Percentiles rank a stretch among this genome's conserved stretches.
phyloP scores from a whole-genome alignment of 176 grass and related monocot species.

The barley (Hordeum vulgare) region MorexV3_pseudomolecules_assembly NC_058523.1:403752275-403752774 shows the following conservation, averaged over 20 bases:
- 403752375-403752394: not conserved
- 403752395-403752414: conserved; percentile 24
- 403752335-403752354: not conserved
- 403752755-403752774: not conserved
- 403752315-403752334: not conserved
- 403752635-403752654: conserved; percentile 70
- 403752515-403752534: conserved; percentile 41
- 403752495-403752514: conserved; percentile 39
- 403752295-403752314: not conserved
- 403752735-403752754: not conserved
- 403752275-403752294: not conserved
- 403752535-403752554: conserved; percentile 41
- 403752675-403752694: not conserved
- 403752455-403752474: conserved; percentile 33
- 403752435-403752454: conserved; percentile 22
- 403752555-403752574: conserved; percentile 26
- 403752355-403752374: not conserved
- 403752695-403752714: not conserved
- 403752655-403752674: not conserved
- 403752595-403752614: conserved; percentile 21
- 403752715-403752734: conserved; percentile 13
- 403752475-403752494: conserved; percentile 41
- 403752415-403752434: not conserved
- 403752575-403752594: conserved; percentile 23
- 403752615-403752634: conserved; percentile 69